These are phyloP conservation scores for Linderniella brevidens DNA, from an alignment of 257 asterid species.

Conservation along the genomic window DNA sequence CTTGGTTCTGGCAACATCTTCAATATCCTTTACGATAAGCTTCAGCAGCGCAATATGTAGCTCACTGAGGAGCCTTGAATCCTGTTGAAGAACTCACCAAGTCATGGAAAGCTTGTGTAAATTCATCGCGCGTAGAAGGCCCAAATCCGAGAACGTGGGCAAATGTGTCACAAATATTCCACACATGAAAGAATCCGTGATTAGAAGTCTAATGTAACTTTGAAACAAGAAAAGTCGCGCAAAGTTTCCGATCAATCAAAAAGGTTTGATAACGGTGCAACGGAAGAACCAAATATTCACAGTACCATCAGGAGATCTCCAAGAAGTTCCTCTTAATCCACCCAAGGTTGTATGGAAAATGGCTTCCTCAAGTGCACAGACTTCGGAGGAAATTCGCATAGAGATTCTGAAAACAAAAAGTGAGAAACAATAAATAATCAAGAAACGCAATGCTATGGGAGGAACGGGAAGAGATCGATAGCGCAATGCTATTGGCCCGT, in stretches of 20 bases:
- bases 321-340: conserved; percentile 46
- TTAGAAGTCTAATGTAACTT: conserved; percentile 5
- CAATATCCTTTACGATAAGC: conserved; percentile 61
- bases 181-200: conserved; percentile 32
- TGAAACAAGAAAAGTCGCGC: conserved; percentile 4
- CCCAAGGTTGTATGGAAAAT: conserved; percentile 62
- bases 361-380: conserved; percentile 50
- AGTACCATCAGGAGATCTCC: conserved; percentile 83
- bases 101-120: conserved; percentile 54
- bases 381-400: conserved; percentile 57
- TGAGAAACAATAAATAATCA: conserved; percentile 6
- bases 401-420: conserved; percentile 34
- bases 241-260: no score
- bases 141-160: conserved; percentile 73
- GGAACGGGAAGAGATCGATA: conserved; percentile 19
- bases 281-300: conserved; percentile 6
- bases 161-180: conserved; percentile 79
- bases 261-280: no score
- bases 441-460: neutral
- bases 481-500: no score
- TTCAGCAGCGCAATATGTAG: conserved; percentile 67
- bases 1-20: conserved; percentile 65
- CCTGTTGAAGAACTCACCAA: conserved; percentile 20
- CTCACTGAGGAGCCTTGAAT: conserved; percentile 78
- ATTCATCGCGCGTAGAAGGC: conserved; percentile 94